Percentiles rank a stretch among this genome's conserved stretches.
These are phyloP conservation scores for Diphasiastrum complanatum DNA, from an alignment of 83 land plant species.

Conservation along the genomic window DNA sequence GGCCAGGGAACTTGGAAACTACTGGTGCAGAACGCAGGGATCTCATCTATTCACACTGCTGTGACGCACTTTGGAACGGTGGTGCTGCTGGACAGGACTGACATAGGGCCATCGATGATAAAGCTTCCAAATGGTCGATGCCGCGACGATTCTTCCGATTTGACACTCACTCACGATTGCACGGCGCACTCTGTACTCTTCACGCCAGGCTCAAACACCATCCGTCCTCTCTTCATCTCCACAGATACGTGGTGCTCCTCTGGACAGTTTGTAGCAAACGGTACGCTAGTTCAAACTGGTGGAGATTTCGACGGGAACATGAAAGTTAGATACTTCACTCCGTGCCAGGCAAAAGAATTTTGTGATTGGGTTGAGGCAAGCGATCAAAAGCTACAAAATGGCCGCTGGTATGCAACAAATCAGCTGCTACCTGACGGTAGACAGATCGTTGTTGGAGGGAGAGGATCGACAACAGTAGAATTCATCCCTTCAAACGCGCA, in stretches of 20 bases:
- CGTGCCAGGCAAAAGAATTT: slow-evolving; percentile 13
- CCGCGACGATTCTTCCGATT: slow-evolving; percentile 24
- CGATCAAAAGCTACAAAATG: slow-evolving; percentile 8
- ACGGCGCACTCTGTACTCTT: slow-evolving; percentile 28
- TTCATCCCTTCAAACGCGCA: slow-evolving; percentile 23
- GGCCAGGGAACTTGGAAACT: slow-evolving; percentile 26
- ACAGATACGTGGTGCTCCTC: slow-evolving; percentile 37
- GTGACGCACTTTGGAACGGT: slow-evolving; percentile 27
- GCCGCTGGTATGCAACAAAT: slow-evolving; percentile 34
- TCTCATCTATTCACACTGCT: slow-evolving; percentile 29
- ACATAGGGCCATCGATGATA: slow-evolving; percentile 30
- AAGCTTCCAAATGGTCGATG: slow-evolving; percentile 17
- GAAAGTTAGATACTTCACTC: slow-evolving; percentile 20
- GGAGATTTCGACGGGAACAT: slow-evolving; percentile 23
- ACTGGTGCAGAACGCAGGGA: slow-evolving; percentile 28
- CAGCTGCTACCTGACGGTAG: slow-evolving; percentile 29
- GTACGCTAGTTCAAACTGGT: slow-evolving; percentile 28
- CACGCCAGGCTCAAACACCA: slow-evolving; percentile 24
- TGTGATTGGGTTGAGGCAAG: slow-evolving; percentile 29
- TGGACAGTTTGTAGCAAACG: slow-evolving; percentile 21
- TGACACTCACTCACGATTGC: slow-evolving; percentile 20
- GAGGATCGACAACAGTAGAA: slow-evolving; percentile 18
- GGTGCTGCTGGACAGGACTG: slow-evolving; percentile 30
- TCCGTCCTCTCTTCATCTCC: slow-evolving; percentile 27
- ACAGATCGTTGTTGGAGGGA: slow-evolving; percentile 27